A percentile compares a stretch with the other conserved stretches of the same genome.
These are phyloP conservation scores for Aureobasidium sp. DNA, from an alignment of 2,329 filamentous ascomycete species.

Conservation along the genomic window DNA sequence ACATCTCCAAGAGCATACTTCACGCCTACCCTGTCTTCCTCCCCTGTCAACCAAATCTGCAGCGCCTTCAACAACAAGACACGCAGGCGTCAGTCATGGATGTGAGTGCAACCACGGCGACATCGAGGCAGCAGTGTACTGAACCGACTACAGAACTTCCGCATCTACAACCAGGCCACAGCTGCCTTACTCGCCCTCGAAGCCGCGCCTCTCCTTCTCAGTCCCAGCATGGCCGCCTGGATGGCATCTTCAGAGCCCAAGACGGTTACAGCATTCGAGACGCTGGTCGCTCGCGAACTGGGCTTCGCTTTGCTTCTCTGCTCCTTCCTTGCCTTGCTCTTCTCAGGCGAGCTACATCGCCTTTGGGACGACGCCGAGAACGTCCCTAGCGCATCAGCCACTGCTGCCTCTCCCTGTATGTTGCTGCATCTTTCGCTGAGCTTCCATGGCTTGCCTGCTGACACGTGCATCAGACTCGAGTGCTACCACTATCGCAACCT, in stretches of 20 bases:
- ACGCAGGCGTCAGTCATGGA: neutral
- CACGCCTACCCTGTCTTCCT: neutral
- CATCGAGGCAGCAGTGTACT: neutral
- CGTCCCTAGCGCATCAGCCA: neutral
- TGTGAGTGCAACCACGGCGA: neutral
- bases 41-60: neutral
- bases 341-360: slow-evolving; percentile 47
- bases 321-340: slow-evolving; percentile 53
- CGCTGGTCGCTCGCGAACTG: slow-evolving; percentile 30
- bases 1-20: neutral
- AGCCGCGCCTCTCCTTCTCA: slow-evolving; percentile 46
- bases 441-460: too few relatives aligned
- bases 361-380: slow-evolving; percentile 4
- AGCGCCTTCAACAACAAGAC: neutral
- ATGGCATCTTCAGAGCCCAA: slow-evolving; percentile 55
- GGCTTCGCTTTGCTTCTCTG: slow-evolving; percentile 60
- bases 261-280: slow-evolving; percentile 30
- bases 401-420: slow-evolving; percentile 9
- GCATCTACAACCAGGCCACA: slow-evolving; percentile 38
- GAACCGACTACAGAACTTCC: slow-evolving; percentile 31
- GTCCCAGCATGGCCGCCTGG: slow-evolving; percentile 53
- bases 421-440: neutral
- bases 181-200: slow-evolving; percentile 34
- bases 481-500: slow-evolving; percentile 60
- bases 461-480: slow-evolving; percentile 39